Evolutionary conservation across 148 eudicot genomes (phyloP).

Genomic region (Chenopodium suecicum): DNA sequence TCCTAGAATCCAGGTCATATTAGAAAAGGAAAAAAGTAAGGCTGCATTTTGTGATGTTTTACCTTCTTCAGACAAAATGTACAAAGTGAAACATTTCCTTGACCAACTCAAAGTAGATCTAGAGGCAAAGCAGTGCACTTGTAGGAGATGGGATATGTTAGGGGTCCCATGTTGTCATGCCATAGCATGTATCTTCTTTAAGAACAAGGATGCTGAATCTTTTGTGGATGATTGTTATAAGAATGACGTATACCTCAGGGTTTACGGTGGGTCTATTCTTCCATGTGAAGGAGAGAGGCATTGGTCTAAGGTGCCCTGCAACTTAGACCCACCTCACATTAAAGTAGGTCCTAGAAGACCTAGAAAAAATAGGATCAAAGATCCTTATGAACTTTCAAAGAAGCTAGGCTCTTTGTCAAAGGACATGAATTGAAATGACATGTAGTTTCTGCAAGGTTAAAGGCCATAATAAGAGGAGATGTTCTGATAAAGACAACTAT

Average conservation of each 20-base stretch:
- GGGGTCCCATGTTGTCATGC: no score
- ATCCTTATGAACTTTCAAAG: neutral
- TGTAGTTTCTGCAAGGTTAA: no score
- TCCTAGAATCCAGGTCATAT: neutral
- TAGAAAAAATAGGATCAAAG: neutral
- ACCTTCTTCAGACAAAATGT: neutral
- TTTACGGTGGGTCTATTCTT: neutral
- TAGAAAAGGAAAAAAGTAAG: neutral
- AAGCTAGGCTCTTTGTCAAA: neutral
- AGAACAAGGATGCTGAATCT: no score
- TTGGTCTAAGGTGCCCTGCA: neutral
- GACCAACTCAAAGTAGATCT: no score
- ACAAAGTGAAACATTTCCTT: no score
- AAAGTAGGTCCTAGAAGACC: neutral
- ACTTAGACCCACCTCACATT: neutral
- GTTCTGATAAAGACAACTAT: no score
- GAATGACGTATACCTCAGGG: neutral
- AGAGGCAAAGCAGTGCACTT: no score
- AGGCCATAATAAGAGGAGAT: no score
- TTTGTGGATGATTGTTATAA: neutral
- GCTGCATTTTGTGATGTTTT: neutral
- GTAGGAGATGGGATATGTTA: no score
- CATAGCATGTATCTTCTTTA: no score
- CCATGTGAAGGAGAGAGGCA: neutral
- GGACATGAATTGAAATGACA: no score